Evolutionary conservation across 2,329 filamentous ascomycete species (phyloP), one percentile per base, ranked within the genome.

Genomic region (Fusarium nisikadoi): DNA sequence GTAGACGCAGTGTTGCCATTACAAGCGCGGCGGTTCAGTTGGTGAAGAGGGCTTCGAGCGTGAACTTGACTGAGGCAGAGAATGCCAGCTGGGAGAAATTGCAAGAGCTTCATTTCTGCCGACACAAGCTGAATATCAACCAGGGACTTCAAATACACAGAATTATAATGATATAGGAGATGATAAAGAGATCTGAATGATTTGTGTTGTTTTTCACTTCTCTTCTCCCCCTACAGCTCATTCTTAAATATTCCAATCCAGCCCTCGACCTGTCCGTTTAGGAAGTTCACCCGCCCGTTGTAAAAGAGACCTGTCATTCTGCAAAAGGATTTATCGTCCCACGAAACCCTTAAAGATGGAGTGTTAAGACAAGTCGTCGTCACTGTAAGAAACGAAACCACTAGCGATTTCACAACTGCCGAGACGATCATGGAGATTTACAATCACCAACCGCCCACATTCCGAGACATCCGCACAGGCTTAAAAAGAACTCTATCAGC

Each of bases 1-100:
- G 42, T 49, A 17, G 49, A 65, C 8, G 62, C 42, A 1, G 60
- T 65, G 19, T 65, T 65, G 8, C 60, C 62, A 8, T 33, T 35
- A 6, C 62, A 65, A 9, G 31, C 23, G 9, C 47, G 59, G 2
- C 29, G 8, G 4, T 38, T 4, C 1, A 65, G 20, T 9, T n/a
- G 16, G 4, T 16, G 13, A 11, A 31, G 12, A 7, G 17, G 8
- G 6, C 8, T 12, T 11, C 16, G 31, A 4, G 31, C 14, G 8
- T 23, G 9, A 7, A 41, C 60, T 11, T 36, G 54, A 19, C 27
- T n/a, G 13, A 17, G 20, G 23, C 13, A 29, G 10, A 50, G 16
- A 17, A 14, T 25, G 25, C 43, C 20, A 9, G 38, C 27, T 9
- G 27, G 27, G 13, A 65, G 50, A 8, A 45, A 27, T 25, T 16